Percentiles rank a stretch among this genome's conserved stretches.
Evolutionary conservation across 345 rosid species (phyloP).

Genomic region (Linum usitatissimum): DNA sequence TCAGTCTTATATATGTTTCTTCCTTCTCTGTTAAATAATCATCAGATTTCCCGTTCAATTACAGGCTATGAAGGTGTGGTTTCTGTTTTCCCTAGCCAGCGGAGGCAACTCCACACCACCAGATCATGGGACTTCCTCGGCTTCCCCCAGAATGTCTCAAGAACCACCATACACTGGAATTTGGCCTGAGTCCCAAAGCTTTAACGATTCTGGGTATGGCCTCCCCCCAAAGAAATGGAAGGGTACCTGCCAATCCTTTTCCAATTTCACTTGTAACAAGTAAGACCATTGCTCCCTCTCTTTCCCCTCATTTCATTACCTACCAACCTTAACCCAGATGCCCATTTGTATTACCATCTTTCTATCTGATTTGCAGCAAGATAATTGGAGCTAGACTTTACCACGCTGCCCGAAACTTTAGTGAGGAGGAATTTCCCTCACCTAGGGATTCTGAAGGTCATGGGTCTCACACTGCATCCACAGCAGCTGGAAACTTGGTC

Average conservation of each 20-base stretch:
- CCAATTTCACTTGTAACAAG: conserved; percentile 3
- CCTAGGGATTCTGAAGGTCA: neutral
- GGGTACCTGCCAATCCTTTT: neutral
- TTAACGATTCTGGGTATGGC: neutral
- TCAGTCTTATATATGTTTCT: neutral
- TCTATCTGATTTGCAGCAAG: neutral
- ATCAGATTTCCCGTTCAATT: neutral
- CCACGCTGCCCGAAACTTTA: neutral
- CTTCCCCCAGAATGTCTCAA: neutral
- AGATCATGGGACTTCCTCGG: neutral
- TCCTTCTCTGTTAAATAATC: neutral
- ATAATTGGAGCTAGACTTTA: neutral
- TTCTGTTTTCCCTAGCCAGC: neutral
- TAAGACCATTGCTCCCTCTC: neutral
- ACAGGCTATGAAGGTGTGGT: neutral
- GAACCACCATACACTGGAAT: neutral
- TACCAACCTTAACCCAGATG: neutral
- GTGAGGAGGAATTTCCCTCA: neutral
- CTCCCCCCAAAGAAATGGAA: neutral
- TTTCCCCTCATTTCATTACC: neutral
- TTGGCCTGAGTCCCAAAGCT: conserved; percentile 1
- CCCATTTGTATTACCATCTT: neutral
- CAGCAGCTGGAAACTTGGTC: neutral
- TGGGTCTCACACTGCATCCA: neutral
- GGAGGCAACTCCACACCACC: neutral